Conservation (phyloP, 345 rosid genomes). For the Arabis alpina region DNA sequence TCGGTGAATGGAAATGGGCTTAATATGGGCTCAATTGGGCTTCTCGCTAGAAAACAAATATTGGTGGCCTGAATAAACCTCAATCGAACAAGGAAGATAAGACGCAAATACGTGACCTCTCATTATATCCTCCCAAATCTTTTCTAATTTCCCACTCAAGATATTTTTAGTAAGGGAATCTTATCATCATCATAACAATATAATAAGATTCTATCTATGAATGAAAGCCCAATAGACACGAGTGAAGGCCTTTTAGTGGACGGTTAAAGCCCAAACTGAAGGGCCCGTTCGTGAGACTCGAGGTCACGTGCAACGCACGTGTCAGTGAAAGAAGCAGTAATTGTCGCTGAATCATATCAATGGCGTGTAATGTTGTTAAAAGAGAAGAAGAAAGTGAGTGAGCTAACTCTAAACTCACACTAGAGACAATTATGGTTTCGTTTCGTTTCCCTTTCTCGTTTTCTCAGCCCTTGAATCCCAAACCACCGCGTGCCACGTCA, state of each 20-base stretch:
- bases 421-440: constrained; percentile 55
- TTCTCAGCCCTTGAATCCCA: constrained; percentile 59
- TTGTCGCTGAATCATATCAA: constrained; percentile 35
- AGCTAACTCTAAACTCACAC: constrained; percentile 8
- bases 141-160: not conserved
- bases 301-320: constrained; percentile 33
- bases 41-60: constrained; percentile 30
- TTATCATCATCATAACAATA: too few relatives aligned
- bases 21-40: constrained; percentile 10
- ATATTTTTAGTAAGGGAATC: constrained; percentile 2
- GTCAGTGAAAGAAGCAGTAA: constrained; percentile 4
- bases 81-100: constrained; percentile 38
- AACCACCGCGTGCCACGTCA: constrained; percentile 40
- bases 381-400: not conserved
- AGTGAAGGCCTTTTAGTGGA: not conserved
- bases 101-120: constrained; percentile 29
- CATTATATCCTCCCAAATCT: constrained; percentile 8
- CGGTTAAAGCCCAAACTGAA: constrained; percentile 29
- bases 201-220: too few relatives aligned
- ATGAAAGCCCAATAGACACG: constrained; percentile 1
- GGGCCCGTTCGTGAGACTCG: not conserved
- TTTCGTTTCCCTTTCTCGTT: constrained; percentile 84
- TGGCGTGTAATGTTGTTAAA: constrained; percentile 19
- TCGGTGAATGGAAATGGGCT: constrained; percentile 19
- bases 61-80: constrained; percentile 27